A percentile compares a stretch with the other conserved stretches of the same genome.
These are phyloP conservation scores for Ogataea philodendri DNA, from an alignment of 805 yeast genomes.

Conservation along the genomic window DNA sequence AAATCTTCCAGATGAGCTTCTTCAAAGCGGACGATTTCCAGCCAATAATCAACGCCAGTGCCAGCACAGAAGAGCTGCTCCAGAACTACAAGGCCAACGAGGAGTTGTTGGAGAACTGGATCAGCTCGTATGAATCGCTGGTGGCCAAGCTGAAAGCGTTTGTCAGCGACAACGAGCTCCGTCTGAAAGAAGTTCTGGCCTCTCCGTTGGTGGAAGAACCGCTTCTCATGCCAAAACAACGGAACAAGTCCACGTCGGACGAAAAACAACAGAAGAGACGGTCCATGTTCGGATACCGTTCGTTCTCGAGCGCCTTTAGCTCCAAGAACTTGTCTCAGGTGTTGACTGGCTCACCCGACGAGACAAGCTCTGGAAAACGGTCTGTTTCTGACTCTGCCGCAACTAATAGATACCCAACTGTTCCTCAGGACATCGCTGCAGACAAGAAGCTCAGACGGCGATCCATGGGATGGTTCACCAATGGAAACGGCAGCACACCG, in stretches of 20 bases:
- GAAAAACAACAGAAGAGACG: slow-evolving; percentile 25
- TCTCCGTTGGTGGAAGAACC: slow-evolving; percentile 20
- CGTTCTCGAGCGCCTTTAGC: slow-evolving; percentile 27
- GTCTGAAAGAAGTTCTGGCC: slow-evolving; percentile 16
- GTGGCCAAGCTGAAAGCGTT: slow-evolving; percentile 12
- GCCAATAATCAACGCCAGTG: slow-evolving; percentile 17
- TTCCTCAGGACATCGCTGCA: slow-evolving; percentile 1
- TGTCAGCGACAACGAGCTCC: slow-evolving; percentile 6
- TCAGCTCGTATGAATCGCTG: slow-evolving; percentile 21
- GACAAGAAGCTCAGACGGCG: slow-evolving; percentile 19
- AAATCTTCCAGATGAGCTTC: slow-evolving; percentile 38
- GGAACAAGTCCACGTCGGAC: slow-evolving; percentile 15
- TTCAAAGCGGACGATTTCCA: slow-evolving; percentile 34
- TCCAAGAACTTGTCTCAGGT: slow-evolving; percentile 18
- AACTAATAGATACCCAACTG: slow-evolving; percentile 2
- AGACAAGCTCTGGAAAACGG: slow-evolving; percentile 9
- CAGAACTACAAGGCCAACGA: slow-evolving; percentile 31
- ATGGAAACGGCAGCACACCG: slow-evolving; percentile 23
- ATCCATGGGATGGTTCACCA: slow-evolving; percentile 28
- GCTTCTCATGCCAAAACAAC: slow-evolving; percentile 15
- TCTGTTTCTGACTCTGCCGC: slow-evolving; percentile 15
- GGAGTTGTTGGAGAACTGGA: slow-evolving; percentile 29
- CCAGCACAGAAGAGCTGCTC: slow-evolving; percentile 29
- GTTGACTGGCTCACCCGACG: slow-evolving; percentile 9
- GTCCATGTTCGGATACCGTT: slow-evolving; percentile 30